Conservation (phyloP, 2,329 filamentous ascomycete species). For the Anisogramma anomala region DNA sequence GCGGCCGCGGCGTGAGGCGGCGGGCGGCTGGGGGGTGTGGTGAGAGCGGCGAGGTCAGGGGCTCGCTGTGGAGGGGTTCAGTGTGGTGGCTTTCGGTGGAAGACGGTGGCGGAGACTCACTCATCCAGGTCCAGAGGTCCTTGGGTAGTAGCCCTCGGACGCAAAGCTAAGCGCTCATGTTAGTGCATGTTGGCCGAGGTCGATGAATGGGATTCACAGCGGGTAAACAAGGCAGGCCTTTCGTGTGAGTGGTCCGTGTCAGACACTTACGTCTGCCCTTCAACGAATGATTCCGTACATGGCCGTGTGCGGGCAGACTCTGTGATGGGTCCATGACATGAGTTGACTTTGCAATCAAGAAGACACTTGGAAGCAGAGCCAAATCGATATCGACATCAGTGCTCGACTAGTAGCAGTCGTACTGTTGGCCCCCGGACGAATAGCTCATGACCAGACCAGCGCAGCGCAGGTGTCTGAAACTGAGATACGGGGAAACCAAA, state of each 20-base stretch:
- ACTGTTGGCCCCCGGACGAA: too few relatives aligned
- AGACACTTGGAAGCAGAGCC: not conserved
- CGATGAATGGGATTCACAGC: too few relatives aligned
- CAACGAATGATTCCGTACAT: slow-evolving; percentile 27
- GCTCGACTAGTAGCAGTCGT: too few relatives aligned
- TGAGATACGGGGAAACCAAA: too few relatives aligned
- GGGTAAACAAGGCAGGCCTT: not conserved
- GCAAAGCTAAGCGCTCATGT: slow-evolving; percentile 30
- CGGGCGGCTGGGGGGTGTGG: slow-evolving; percentile 18
- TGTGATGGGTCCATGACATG: slow-evolving; percentile 15
- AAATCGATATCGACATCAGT: not conserved
- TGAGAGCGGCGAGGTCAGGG: slow-evolving; percentile 16
- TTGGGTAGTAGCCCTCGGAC: slow-evolving; percentile 59
- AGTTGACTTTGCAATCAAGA: not conserved
- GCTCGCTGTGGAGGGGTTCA: slow-evolving; percentile 17
- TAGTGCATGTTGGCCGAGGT: slow-evolving; percentile 4
- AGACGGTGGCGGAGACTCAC: slow-evolving; percentile 36
- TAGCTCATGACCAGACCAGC: too few relatives aligned
- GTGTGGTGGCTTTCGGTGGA: slow-evolving; percentile 6
- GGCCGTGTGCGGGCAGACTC: slow-evolving; percentile 17
- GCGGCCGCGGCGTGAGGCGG: slow-evolving; percentile 14
- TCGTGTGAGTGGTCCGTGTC: slow-evolving; percentile 1
- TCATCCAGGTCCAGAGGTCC: slow-evolving; percentile 68
- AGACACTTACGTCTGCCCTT: slow-evolving; percentile 24
- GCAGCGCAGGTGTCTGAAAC: too few relatives aligned